Base-by-base conservation (phyloP, 768 basidiomycete species). In the Grammothele lineata region DNA sequence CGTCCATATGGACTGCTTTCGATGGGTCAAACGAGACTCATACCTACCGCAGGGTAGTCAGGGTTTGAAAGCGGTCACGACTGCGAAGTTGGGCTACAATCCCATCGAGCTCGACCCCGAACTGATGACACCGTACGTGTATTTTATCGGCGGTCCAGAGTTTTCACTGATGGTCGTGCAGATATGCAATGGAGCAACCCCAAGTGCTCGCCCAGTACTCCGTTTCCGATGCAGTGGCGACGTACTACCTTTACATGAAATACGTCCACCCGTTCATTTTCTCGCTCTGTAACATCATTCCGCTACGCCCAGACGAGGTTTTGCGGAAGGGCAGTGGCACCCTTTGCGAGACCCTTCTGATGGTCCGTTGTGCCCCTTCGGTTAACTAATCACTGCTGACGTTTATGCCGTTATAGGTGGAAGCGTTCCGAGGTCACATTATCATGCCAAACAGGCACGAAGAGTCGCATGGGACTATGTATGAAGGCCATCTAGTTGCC, bases 221-320 rank as follows among this genome's bases (percentile, higher is more conserved):
- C 57, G 96, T 99, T 22, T 99, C 96, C 65, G 96, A 99, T 76
- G 96, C 96, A 0, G 96, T 98, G 9, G 95, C 96, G n/a, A 99
- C 96, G 1, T 98, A 99, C 65, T 98, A 98, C 66, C 78, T 99
- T 27, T 98, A 99, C 70, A 99, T 98, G 96, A 99, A 98, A 93
- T 99, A 99, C 59, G 94, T 99, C 9, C 94, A 98, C 61, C 96
- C 96, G 0, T 99, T 99, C 76, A 91, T 99, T 53, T 99, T 99
- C 71, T 98, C 96, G 8, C 70, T 99, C 30, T 98, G 96, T 68
- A 99, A 96, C 73, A 99, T 98, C 66, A 98, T 99, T 57, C 95
- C 96, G 10, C 77, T 99, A 43, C 85, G 85, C 59, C 93, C 96
- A 3, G 96, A 99, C 58, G 96, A 99, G 52, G 96, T 98, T 4